Evolutionary conservation across 2,329 filamentous ascomycete genomes (phyloP).

Genomic region (Blastomyces percursus): DNA sequence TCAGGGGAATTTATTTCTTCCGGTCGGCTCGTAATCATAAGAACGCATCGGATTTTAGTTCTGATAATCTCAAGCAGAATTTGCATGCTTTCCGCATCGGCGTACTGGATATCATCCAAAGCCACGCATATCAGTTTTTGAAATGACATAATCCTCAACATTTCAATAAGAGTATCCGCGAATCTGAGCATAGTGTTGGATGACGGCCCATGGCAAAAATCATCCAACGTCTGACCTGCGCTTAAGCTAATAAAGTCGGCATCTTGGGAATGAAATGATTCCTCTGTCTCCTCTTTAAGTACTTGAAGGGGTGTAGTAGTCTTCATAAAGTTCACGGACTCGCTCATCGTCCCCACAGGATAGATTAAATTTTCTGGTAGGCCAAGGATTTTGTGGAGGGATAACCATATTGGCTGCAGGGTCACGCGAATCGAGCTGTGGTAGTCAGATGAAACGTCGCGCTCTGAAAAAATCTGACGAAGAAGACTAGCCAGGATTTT

Average conservation of each 20-base stretch:
- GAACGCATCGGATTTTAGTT: slow-evolving; percentile 66
- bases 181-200: slow-evolving; percentile 53
- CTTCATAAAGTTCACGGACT: slow-evolving; percentile 14
- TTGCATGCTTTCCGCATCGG: slow-evolving; percentile 77
- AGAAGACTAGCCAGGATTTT: slow-evolving; percentile 51
- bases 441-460: slow-evolving; percentile 50
- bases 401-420: slow-evolving; percentile 47
- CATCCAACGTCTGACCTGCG: slow-evolving; percentile 27
- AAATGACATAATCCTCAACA: slow-evolving; percentile 67
- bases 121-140: slow-evolving; percentile 83
- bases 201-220: slow-evolving; percentile 19
- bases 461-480: slow-evolving; percentile 54
- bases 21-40: slow-evolving; percentile 65
- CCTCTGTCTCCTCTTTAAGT: slow-evolving; percentile 22
- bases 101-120: slow-evolving; percentile 81
- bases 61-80: slow-evolving; percentile 70
- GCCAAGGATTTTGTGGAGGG: slow-evolving; percentile 47
- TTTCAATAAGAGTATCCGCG: slow-evolving; percentile 79
- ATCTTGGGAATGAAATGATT: slow-evolving; percentile 23
- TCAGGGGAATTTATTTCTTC: slow-evolving; percentile 49
- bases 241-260: slow-evolving; percentile 25
- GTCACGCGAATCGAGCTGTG: slow-evolving; percentile 47
- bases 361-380: slow-evolving; percentile 55
- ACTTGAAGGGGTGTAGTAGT: slow-evolving; percentile 21
- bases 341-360: slow-evolving; percentile 27